These are phyloP conservation scores for Penicillium crystallinum DNA, from an alignment of 495 filamentous ascomycete genomes.

Conservation along the genomic window DNA sequence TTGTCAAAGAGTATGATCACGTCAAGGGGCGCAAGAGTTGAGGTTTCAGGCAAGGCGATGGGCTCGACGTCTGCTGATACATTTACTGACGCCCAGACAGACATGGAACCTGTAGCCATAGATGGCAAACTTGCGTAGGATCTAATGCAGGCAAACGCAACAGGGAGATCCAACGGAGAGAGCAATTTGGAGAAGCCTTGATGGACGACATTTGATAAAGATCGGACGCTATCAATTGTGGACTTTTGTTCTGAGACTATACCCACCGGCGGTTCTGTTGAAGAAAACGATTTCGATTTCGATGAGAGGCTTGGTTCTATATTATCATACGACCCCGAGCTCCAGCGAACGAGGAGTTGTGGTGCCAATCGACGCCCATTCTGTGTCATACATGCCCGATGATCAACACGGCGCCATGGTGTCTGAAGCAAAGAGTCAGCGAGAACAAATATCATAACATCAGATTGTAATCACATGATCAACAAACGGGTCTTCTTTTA, in stretches of 20 bases:
- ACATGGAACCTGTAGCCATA: slow-evolving; percentile 10
- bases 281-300: background rate
- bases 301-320: background rate
- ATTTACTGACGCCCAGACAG: slow-evolving; percentile 21
- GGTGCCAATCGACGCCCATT: slow-evolving; percentile 4
- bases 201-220: background rate
- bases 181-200: background rate
- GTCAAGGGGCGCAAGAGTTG: slow-evolving; percentile 19
- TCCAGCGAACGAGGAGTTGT: slow-evolving; percentile 19
- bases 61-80: slow-evolving; percentile 21
- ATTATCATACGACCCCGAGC: slow-evolving; percentile 20
- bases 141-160: slow-evolving; percentile 18
- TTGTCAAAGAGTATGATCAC: slow-evolving; percentile 22
- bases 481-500: slow-evolving; percentile 14
- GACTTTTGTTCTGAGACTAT: background rate
- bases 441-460: background rate
- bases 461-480: slow-evolving; percentile 10
- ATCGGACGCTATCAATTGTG: background rate
- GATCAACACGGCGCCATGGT: background rate
- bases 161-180: slow-evolving; percentile 16
- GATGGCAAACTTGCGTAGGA: slow-evolving; percentile 4
- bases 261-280: background rate
- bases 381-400: background rate
- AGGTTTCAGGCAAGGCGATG: slow-evolving; percentile 7
- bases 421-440: background rate